Conservation (phyloP, 495 filamentous ascomycete species). For the Cercophora newfieldiana region DNA sequence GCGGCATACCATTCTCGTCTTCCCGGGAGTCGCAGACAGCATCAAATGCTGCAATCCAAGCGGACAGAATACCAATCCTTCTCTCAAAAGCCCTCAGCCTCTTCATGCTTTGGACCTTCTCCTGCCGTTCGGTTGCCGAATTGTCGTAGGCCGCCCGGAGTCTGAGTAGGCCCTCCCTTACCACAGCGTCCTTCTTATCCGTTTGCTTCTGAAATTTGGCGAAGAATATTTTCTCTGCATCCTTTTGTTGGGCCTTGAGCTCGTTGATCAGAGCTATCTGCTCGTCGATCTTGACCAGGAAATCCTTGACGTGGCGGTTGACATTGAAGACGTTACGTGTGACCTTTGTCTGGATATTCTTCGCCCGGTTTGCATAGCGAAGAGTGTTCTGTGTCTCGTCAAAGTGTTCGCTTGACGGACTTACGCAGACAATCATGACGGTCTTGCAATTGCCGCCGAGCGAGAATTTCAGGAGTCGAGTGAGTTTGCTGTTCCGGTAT, state of each 20-base stretch:
- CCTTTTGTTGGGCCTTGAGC: slow-evolving; percentile 86
- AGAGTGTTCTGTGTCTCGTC: slow-evolving; percentile 99
- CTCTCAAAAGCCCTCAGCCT: slow-evolving; percentile 81
- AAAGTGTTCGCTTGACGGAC: slow-evolving; percentile 93
- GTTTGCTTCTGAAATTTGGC: slow-evolving; percentile 85
- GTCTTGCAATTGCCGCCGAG: slow-evolving; percentile 97
- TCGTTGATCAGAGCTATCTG: slow-evolving; percentile 93
- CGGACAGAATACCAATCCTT: slow-evolving; percentile 76
- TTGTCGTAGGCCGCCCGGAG: slow-evolving; percentile 85
- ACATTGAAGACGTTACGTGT: slow-evolving; percentile 99
- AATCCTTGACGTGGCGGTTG: slow-evolving; percentile 98
- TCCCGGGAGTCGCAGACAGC: slow-evolving; percentile 70
- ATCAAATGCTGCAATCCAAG: slow-evolving; percentile 94
- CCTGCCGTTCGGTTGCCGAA: slow-evolving; percentile 72
- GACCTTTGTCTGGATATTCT: slow-evolving; percentile 99
- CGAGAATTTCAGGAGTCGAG: slow-evolving; percentile 93
- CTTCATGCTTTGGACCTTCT: slow-evolving; percentile 77
- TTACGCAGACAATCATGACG: slow-evolving; percentile 99
- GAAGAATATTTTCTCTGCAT: slow-evolving; percentile 83
- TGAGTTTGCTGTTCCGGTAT: slow-evolving; percentile 97
- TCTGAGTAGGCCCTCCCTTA: slow-evolving; percentile 78
- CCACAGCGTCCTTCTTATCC: slow-evolving; percentile 75
- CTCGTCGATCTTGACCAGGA: slow-evolving; percentile 95
- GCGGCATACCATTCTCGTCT: slow-evolving; percentile 62
- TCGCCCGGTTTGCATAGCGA: slow-evolving; percentile 95